Evolutionary conservation across 345 rosid species (phyloP).

Genomic region (Lenwebbia sp.): DNA sequence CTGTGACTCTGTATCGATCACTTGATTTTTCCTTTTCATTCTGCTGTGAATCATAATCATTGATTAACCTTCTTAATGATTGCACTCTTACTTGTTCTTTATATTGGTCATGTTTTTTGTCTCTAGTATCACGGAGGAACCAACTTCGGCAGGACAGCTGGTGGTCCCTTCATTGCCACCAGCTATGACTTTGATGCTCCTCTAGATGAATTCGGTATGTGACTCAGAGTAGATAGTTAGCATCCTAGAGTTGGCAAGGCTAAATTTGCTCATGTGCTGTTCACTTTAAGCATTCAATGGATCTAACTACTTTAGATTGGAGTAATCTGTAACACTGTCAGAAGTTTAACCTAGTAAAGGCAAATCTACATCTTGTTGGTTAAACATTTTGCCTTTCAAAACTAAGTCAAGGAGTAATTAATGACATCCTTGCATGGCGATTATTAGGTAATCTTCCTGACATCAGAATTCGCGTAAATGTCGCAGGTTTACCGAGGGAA

Average conservation of each 20-base stretch:
- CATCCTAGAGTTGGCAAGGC: background rate
- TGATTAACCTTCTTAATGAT: background rate
- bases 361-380: background rate
- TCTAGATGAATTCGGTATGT: slow-evolving; percentile 33
- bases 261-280: background rate
- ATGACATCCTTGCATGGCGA: background rate
- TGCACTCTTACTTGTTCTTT: background rate
- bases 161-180: slow-evolving; percentile 38
- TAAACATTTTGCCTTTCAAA: background rate
- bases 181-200: slow-evolving; percentile 49
- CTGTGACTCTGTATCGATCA: background rate
- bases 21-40: background rate
- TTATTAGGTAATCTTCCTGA: background rate
- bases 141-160: slow-evolving; percentile 34
- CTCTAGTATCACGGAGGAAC: slow-evolving; percentile 43
- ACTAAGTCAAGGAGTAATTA: background rate
- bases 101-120: background rate
- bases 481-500: slow-evolving; percentile 25
- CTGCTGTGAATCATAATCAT: background rate
- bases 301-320: background rate
- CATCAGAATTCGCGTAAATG: background rate
- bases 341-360: background rate
- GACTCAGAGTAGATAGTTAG: background rate
- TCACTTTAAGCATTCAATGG: background rate
- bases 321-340: background rate